Evolutionary conservation across 768 basidiomycete genomes (phyloP).

Genomic region (Cantharellus anzutake): DNA sequence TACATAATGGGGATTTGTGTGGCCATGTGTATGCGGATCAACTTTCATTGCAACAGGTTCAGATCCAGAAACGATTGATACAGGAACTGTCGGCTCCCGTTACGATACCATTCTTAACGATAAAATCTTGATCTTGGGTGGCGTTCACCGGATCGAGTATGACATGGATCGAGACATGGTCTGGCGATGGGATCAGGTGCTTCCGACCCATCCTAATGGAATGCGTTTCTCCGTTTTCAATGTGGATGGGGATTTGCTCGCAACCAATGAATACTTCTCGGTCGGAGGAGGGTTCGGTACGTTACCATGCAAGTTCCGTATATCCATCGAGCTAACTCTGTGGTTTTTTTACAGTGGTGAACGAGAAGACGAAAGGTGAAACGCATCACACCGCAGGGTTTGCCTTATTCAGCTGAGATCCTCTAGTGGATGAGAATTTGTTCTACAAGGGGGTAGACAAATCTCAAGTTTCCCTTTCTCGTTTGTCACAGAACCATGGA

Average conservation of each 20-base stretch:
- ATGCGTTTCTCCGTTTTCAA: slow-evolving; percentile 83
- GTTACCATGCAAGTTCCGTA: not conserved
- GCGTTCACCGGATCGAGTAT: slow-evolving; percentile 57
- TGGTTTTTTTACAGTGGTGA: slow-evolving; percentile 36
- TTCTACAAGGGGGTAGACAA: slow-evolving; percentile 90
- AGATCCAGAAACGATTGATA: slow-evolving; percentile 87
- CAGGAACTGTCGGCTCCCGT: slow-evolving; percentile 59
- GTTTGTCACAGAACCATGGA: slow-evolving; percentile 46
- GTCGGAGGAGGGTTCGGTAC: slow-evolving; percentile 10
- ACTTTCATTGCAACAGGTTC: slow-evolving; percentile 27
- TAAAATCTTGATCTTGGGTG: slow-evolving; percentile 50
- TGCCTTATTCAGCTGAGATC: not conserved
- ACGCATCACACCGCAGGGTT: not conserved
- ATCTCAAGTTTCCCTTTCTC: slow-evolving; percentile 54
- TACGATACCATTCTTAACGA: slow-evolving; percentile 48
- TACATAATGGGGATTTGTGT: not conserved
- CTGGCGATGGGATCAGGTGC: slow-evolving; percentile 72
- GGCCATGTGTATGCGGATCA: not conserved
- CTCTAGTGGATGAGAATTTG: slow-evolving; percentile 70
- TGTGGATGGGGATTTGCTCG: slow-evolving; percentile 64
- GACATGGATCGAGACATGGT: slow-evolving; percentile 86
- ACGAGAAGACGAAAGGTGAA: slow-evolving; percentile 76
- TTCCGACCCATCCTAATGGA: slow-evolving; percentile 69
- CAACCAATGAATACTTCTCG: slow-evolving; percentile 90
- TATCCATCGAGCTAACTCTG: not conserved